Percentiles rank a stretch among this genome's conserved stretches.
These are phyloP conservation scores for Turnera subulata DNA, from an alignment of 345 rosid species.

Conservation along the genomic window DNA sequence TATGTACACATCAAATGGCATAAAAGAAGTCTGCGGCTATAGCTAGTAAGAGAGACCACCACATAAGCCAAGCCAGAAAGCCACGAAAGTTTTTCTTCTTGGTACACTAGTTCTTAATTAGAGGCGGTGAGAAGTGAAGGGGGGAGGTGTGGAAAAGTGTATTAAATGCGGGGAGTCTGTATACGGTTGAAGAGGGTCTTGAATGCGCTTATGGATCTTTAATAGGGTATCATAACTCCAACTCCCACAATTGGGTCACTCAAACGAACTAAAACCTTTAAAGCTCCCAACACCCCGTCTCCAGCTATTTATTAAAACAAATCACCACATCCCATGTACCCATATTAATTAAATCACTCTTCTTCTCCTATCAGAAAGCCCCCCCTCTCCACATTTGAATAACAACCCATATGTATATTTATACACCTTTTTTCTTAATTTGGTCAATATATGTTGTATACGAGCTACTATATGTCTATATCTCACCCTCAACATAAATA, in stretches of 20 bases:
- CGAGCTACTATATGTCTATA: too few relatives aligned
- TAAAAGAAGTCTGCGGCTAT: too few relatives aligned
- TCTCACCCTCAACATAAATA: not conserved
- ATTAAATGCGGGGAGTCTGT: slow-evolving; percentile 42
- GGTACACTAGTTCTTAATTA: slow-evolving; percentile 15
- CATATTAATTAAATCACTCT: slow-evolving; percentile 12
- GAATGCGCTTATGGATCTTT: slow-evolving; percentile 35
- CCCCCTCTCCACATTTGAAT: too few relatives aligned
- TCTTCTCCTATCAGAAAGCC: not conserved
- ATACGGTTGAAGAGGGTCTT: slow-evolving; percentile 48
- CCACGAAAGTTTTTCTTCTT: not conserved
- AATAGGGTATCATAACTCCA: slow-evolving; percentile 40
- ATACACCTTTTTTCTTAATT: too few relatives aligned
- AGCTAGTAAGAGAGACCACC: too few relatives aligned
- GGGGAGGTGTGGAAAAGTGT: slow-evolving; percentile 13
- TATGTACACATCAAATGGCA: too few relatives aligned
- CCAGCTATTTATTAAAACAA: slow-evolving; percentile 12
- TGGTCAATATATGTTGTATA: too few relatives aligned
- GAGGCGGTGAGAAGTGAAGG: slow-evolving; percentile 38
- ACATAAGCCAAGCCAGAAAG: slow-evolving; percentile 27
- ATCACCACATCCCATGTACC: slow-evolving; percentile 13
- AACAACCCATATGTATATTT: not conserved
- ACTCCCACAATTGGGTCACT: slow-evolving; percentile 46
- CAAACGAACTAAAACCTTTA: slow-evolving; percentile 29
- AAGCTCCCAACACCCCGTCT: slow-evolving; percentile 42